Evolutionary conservation across 2,329 filamentous ascomycete species (phyloP), one percentile per base, ranked within the genome.

Genomic region (Chalara sp.): DNA sequence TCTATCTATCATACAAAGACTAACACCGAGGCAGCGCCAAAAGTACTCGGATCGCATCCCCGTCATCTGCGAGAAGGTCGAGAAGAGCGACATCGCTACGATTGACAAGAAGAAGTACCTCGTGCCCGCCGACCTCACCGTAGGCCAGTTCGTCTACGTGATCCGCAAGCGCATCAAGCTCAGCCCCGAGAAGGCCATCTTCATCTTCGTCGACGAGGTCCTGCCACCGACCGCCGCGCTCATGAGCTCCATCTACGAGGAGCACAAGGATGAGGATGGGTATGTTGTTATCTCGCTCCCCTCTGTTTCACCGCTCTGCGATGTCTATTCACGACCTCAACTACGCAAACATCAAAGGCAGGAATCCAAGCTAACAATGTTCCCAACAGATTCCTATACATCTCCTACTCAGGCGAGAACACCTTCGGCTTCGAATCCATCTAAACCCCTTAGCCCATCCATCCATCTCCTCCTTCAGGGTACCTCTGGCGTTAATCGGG

Each of bases 91-190:
- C 70, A 99, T 99, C 65, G 93, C 93, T 54, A 97, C 93, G 61
- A 99, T 99, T 80, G 93, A 99, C 76, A 99, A 99, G 86, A 99
- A 99, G 84, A 99, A 99, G 78, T 99, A 99, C 68, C 82, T 99
- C 46, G 93, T 99, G 31, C 93, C 93, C 11, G 90, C 93, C 63
- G 93, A 99, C 69, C 83, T 99, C 68, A 99, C 93, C 57, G 93
- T 99, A 58, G 93, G 93, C 65, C 93, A 99, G 84, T 96, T 99
- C 70, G 93, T 99, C 76, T 99, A 99, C 74, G 93, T 99, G 59
- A 99, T 99, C 75, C 90, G 93, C 71, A 99, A 99, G 83, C 87
- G 93, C 68, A 99, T 99, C 77, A 99, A 99, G 89, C 82, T 99
- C 62, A 96, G 90, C 50, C 93, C 93, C 32, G 93, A 99, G 79